A percentile compares a stretch with the other conserved stretches of the same genome.
Conservation (phyloP, 805 yeast genomes). For the Pichia phayaonensis region DNA sequence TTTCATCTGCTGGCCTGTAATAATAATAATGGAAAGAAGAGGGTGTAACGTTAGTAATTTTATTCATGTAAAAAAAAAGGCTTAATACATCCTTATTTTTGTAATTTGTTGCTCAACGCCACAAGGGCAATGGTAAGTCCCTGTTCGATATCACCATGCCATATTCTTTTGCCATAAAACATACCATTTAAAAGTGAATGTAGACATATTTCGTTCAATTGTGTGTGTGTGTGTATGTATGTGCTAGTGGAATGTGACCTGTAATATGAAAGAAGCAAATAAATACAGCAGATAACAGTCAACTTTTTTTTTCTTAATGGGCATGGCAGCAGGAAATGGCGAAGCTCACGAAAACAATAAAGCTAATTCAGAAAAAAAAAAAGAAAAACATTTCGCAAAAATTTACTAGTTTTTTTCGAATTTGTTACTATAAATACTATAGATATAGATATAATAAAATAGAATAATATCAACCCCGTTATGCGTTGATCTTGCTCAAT, state of each 20-base stretch:
- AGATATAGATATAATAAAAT: not conserved
- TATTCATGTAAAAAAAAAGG: too few species aligned
- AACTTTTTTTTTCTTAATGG: not conserved
- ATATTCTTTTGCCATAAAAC: not conserved
- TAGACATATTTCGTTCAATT: not conserved
- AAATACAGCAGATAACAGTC: not conserved
- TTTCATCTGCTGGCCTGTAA: slow-evolving; percentile 25
- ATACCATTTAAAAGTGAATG: slow-evolving; percentile 5
- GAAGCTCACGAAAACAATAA: too few species aligned
- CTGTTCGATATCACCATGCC: not conserved
- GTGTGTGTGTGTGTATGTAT: not conserved
- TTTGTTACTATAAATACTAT: not conserved
- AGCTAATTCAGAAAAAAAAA: too few species aligned
- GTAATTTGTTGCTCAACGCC: too few species aligned
- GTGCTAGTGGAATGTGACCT: not conserved
- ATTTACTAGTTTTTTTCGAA: not conserved
- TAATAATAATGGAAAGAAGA: not conserved
- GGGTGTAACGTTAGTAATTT: slow-evolving; percentile 3
- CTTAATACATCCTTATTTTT: too few species aligned
- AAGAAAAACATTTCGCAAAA: not conserved
- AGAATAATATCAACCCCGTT: not conserved
- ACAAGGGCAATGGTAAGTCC: not conserved
- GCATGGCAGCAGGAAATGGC: not conserved
- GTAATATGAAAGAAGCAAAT: too few species aligned
- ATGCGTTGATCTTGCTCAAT: too few species aligned